These are phyloP conservation scores for Aegilops longissima DNA, from an alignment of 176 grass and related monocot species.

Conservation along the genomic window DNA sequence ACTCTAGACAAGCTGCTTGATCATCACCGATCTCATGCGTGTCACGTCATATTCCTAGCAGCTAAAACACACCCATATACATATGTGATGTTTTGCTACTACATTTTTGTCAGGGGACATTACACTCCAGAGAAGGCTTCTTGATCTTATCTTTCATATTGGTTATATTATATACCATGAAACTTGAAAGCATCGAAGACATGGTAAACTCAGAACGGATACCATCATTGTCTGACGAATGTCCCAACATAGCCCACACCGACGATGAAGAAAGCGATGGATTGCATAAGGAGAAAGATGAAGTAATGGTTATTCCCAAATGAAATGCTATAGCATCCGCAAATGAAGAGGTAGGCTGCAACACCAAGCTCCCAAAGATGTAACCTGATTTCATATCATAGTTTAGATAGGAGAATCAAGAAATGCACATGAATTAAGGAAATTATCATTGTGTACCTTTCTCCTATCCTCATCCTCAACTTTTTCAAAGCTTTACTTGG, in stretches of 20 bases:
- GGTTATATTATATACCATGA: constrained; percentile 12
- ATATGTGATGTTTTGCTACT: too few relatives aligned
- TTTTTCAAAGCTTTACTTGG: constrained; percentile 44
- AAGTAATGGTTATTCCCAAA: constrained; percentile 57
- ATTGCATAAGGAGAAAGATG: constrained; percentile 69
- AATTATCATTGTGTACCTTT: constrained; percentile 38
- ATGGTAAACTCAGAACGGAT: not conserved
- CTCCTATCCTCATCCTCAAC: constrained; percentile 39
- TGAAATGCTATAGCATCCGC: constrained; percentile 58
- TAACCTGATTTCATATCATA: constrained; percentile 41
- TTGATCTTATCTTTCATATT: constrained; percentile 24
- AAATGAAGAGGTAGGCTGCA: constrained; percentile 67
- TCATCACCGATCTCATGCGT: constrained; percentile 8
- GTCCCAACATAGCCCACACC: constrained; percentile 69
- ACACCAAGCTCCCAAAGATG: constrained; percentile 61
- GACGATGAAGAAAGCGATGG: constrained; percentile 60
- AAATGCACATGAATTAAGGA: not conserved
- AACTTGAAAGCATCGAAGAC: not conserved
- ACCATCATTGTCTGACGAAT: constrained; percentile 31
- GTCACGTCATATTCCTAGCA: not conserved
- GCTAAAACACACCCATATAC: too few relatives aligned
- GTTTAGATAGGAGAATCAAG: not conserved
- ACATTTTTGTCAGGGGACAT: not conserved
- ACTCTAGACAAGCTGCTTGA: not conserved
- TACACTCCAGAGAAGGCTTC: constrained; percentile 9